Percentiles rank a stretch among this genome's conserved stretches.
These are phyloP conservation scores for Chrysopogon serrulatus DNA, from an alignment of 176 grass and related monocot genomes.

Conservation along the genomic window DNA sequence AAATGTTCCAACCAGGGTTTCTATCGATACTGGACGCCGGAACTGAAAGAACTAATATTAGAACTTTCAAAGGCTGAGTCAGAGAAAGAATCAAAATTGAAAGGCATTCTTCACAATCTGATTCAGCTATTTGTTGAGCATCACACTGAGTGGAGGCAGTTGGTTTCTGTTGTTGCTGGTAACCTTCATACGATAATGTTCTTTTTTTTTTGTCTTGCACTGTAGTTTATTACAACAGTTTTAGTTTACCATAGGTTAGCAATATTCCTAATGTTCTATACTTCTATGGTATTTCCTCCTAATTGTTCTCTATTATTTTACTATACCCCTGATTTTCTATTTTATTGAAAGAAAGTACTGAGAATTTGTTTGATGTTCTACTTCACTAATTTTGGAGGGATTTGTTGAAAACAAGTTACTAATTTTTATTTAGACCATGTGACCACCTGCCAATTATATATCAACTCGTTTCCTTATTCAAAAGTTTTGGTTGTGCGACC, in stretches of 20 bases:
- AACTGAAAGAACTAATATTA: conserved; percentile 72
- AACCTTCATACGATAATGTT: conserved; percentile 7
- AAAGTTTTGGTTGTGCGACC: not conserved
- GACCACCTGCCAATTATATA: not conserved
- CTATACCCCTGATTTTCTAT: not conserved
- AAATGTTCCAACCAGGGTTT: conserved; percentile 49
- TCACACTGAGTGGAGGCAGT: conserved; percentile 82
- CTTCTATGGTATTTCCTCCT: not conserved
- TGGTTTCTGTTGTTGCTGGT: conserved; percentile 89
- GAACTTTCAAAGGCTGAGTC: conserved; percentile 76
- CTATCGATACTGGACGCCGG: conserved; percentile 83
- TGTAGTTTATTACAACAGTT: conserved; percentile 16
- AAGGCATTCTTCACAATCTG: conserved; percentile 89
- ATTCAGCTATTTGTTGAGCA: conserved; percentile 70
- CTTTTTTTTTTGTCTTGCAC: not conserved
- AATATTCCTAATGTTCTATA: not conserved
- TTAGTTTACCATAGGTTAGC: conserved; percentile 12
- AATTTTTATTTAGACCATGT: conserved; percentile 20
- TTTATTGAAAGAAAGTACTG: not conserved
- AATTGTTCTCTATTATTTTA: conserved; percentile 16
- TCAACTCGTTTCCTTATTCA: not conserved
- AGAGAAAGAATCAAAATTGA: conserved; percentile 87
- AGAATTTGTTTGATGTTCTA: conserved; percentile 10
- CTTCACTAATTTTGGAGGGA: not conserved
- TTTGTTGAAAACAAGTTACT: conserved; percentile 10